phyloP scores from a whole-genome alignment of 2,329 filamentous ascomycete genomes.

The Clathrospora elynae region DNA sequence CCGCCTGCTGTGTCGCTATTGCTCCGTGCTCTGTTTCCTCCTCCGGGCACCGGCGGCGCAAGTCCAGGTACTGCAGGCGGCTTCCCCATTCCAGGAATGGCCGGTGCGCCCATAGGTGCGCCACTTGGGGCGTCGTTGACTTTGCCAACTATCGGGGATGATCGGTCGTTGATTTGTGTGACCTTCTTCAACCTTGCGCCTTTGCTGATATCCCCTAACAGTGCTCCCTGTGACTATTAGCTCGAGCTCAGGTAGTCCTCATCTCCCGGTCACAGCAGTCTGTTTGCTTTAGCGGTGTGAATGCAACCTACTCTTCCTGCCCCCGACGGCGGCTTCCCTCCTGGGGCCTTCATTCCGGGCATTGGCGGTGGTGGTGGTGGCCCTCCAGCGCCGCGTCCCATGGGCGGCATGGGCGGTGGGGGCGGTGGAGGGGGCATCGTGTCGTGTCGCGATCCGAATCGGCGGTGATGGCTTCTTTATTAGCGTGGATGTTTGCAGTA shows the following conservation, averaged over 20 bases:
- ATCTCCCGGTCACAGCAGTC: constrained; percentile 4
- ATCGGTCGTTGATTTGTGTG: constrained; percentile 87
- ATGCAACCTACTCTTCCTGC: constrained; percentile 43
- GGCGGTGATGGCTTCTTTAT: constrained; percentile 2
- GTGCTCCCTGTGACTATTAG: constrained; percentile 68
- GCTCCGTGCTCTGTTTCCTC: constrained; percentile 67
- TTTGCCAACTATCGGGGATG: constrained; percentile 72
- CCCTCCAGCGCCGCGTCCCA: constrained; percentile 46
- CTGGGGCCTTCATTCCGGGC: constrained; percentile 43
- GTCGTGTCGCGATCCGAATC: constrained; percentile 20
- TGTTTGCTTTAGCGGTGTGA: not conserved
- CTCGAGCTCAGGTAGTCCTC: constrained; percentile 14
- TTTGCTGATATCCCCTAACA: constrained; percentile 86
- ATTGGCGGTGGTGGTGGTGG: constrained; percentile 46
- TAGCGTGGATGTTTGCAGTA: constrained; percentile 6
- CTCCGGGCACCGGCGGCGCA: constrained; percentile 69
- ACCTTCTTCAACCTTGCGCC: constrained; percentile 79
- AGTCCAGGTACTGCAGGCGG: constrained; percentile 63
- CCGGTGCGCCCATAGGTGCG: constrained; percentile 73
- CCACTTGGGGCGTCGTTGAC: constrained; percentile 62
- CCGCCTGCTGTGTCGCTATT: constrained; percentile 72
- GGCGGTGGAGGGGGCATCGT: constrained; percentile 46
- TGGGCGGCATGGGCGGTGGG: constrained; percentile 47
- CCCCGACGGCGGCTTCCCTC: constrained; percentile 37
- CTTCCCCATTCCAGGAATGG: constrained; percentile 67